Evolutionary conservation across 371 early-diverging fungal genomes (phyloP).

Genomic region (Zancudomyces culisetae): DNA sequence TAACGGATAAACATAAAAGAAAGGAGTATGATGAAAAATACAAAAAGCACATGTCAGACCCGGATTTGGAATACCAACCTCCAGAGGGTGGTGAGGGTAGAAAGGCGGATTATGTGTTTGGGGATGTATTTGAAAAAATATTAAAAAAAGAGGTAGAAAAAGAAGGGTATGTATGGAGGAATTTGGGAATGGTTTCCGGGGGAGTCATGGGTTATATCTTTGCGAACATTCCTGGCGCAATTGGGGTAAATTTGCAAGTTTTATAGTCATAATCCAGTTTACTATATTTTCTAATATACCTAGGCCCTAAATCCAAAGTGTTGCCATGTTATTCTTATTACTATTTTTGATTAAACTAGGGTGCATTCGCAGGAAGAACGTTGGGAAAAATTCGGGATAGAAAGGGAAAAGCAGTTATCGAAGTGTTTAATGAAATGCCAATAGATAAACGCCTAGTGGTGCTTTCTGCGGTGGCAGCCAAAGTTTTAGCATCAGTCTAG

Average conservation of each 20-base stretch:
- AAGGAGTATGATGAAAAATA: slow-evolving; percentile 28
- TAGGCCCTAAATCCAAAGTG: not conserved
- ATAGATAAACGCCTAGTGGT: slow-evolving; percentile 28
- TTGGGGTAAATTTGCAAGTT: slow-evolving; percentile 9
- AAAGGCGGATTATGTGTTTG: slow-evolving; percentile 30
- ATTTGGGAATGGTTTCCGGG: slow-evolving; percentile 29
- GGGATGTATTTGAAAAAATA: slow-evolving; percentile 39
- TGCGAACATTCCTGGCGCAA: slow-evolving; percentile 34
- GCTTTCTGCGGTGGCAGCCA: slow-evolving; percentile 26
- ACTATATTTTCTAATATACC: not conserved
- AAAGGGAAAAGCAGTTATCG: slow-evolving; percentile 30
- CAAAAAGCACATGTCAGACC: slow-evolving; percentile 4
- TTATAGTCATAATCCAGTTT: slow-evolving; percentile 3
- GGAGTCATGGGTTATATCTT: slow-evolving; percentile 36
- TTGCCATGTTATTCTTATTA: not conserved
- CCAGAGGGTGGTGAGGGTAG: slow-evolving; percentile 1
- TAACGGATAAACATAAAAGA: slow-evolving; percentile 25
- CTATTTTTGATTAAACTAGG: slow-evolving; percentile 10
- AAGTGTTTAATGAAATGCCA: slow-evolving; percentile 28
- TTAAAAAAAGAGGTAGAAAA: slow-evolving; percentile 29
- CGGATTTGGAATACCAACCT: not conserved
- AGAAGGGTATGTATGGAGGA: slow-evolving; percentile 20
- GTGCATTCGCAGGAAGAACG: slow-evolving; percentile 28
- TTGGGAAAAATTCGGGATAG: slow-evolving; percentile 30
- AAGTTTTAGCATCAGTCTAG: too few species aligned